Evolutionary conservation across 805 yeast genomes (phyloP), one percentile per base, ranked within the genome.

Genomic region (Barnettozyma pratensis): DNA sequence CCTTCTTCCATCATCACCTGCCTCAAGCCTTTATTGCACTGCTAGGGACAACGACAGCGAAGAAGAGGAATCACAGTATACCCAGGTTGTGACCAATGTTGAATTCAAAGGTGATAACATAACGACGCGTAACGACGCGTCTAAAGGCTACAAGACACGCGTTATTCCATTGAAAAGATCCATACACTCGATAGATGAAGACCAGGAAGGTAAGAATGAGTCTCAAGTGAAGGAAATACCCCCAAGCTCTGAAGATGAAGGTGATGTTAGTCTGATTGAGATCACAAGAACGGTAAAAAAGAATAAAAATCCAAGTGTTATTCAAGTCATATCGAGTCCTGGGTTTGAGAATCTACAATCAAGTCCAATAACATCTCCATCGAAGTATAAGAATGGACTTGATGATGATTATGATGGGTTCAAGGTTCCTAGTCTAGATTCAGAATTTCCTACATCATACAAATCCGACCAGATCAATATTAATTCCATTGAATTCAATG

Each of bases 301-400:
- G 37, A 37, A 38, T 5, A 46, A 49, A 28, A 29, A 35, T 3
- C 39, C 29, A 26, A 50, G 51, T 28, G 52, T 56, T 5, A 11
- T 59, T 19, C 63, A 60, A 45, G 64, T 60, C 1, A 54, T 53
- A 3, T 59, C 64, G 7, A 53, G 58, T 19, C 61, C 50, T 4
- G 41, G 53, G 41, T 34, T 41, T 29, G 37, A 39, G 6, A 14
- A 38, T 31, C 31, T 37, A 3, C n/a, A 35, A 8, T 50, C 57
- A 30, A 55, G 55, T 41, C 57, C 57, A 8, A 14, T 46, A 6
- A 42, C 42, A 4, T 38, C 39, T 10, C 43, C 32, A 11, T 8
- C 28, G 12, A 38, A 26, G 3, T 19, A 26, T 12, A 38, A 14
- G 26, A 37, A 37, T 12, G 41, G 34, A n/a, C 25, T 32, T 8